phyloP scores from a whole-genome alignment of 2,329 filamentous ascomycete species.

The Myotisia sp. region DNA sequence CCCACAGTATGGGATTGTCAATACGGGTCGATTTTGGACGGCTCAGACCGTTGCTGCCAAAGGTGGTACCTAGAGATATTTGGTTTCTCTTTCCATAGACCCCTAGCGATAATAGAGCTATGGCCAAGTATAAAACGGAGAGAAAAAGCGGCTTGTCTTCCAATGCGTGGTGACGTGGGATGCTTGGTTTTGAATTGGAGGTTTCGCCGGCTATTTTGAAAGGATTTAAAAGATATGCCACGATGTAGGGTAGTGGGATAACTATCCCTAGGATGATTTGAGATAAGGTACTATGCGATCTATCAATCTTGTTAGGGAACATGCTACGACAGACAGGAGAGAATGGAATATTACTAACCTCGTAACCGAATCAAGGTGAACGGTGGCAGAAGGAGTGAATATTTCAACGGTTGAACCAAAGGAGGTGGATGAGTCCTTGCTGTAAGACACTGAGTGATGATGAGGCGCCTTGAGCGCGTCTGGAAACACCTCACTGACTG shows the following conservation, averaged over 20 bases:
- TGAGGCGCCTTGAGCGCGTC: no score
- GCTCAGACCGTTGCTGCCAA: neutral
- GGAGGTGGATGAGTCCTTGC: no score
- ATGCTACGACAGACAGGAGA: neutral
- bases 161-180: neutral
- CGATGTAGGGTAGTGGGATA: neutral
- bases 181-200: neutral
- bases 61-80: no score
- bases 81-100: constrained; percentile 1
- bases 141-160: neutral
- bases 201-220: neutral
- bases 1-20: neutral
- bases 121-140: neutral
- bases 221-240: neutral
- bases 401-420: no score
- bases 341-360: neutral
- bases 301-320: neutral
- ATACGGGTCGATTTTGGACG: neutral
- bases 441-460: no score
- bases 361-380: no score
- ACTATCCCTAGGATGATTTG: neutral
- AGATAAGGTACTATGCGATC: neutral
- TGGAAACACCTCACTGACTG: no score
- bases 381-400: no score
- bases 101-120: neutral